Percentiles rank a stretch among this genome's conserved stretches.
Conservation (phyloP, 805 yeast species). For the Candida andamanensis region DNA sequence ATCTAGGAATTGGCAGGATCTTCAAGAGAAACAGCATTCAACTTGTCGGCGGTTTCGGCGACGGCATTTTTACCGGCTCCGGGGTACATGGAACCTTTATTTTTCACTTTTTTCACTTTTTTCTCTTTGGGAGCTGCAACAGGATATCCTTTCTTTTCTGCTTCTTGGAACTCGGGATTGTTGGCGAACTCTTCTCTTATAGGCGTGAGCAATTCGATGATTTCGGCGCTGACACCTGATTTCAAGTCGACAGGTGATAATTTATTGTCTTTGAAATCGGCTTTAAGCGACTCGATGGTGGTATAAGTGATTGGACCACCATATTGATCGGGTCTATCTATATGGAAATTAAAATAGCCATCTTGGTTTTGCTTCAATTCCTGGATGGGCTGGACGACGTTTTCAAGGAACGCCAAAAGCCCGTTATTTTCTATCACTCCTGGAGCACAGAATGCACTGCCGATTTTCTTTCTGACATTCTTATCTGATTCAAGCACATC, state of each 20-base stretch:
- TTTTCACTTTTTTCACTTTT: conserved; percentile 73
- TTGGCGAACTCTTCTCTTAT: conserved; percentile 63
- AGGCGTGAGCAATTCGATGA: conserved; percentile 78
- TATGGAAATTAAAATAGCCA: conserved; percentile 57
- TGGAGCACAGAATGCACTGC: conserved; percentile 92
- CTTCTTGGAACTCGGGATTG: conserved; percentile 68
- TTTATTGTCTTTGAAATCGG: conserved; percentile 66
- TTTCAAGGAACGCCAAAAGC: conserved; percentile 76
- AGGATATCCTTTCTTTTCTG: conserved; percentile 68
- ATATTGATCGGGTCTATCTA: conserved; percentile 92
- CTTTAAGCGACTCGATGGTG: conserved; percentile 62
- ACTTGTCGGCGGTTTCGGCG: conserved; percentile 28
- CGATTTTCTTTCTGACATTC: conserved; percentile 81
- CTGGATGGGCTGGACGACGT: conserved; percentile 80
- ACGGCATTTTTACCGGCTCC: conserved; percentile 36
- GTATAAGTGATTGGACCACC: conserved; percentile 85
- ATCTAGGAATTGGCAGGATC: not conserved
- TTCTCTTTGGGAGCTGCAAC: conserved; percentile 49
- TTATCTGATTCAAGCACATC: conserved; percentile 89
- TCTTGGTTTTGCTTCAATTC: conserved; percentile 58
- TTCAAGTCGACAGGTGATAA: conserved; percentile 93
- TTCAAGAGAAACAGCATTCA: conserved; percentile 22
- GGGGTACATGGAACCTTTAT: conserved; percentile 88
- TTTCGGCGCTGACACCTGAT: conserved; percentile 82
- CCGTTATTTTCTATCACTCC: conserved; percentile 90